Evolutionary conservation across 345 rosid species (phyloP).

Genomic region (Ceriops tagal): DNA sequence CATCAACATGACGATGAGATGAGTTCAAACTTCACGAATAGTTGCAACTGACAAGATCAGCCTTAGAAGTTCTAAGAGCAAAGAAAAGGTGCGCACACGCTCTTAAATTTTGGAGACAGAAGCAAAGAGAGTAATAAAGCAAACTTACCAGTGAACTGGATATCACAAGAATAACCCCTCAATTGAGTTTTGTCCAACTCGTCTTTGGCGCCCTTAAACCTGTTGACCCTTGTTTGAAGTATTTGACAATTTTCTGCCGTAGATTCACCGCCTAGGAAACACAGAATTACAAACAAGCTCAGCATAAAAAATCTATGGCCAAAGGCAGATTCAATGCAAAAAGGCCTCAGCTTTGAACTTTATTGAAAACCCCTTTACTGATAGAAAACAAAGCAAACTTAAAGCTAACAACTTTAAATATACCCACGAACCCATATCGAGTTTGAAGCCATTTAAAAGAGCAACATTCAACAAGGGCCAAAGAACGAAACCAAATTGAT

Average conservation of each 20-base stretch:
- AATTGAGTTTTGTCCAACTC: slow-evolving; percentile 44
- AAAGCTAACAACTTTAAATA: too few species aligned
- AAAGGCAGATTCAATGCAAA: not conserved
- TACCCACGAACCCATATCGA: too few species aligned
- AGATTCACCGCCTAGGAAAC: slow-evolving; percentile 76
- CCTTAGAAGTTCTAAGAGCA: too few species aligned
- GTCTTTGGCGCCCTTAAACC: slow-evolving; percentile 63
- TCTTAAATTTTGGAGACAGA: too few species aligned
- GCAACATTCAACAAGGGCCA: not conserved
- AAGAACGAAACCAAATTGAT: too few species aligned
- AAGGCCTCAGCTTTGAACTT: not conserved
- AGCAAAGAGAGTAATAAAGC: not conserved
- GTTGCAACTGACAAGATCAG: too few species aligned
- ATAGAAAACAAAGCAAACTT: too few species aligned
- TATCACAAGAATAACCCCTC: slow-evolving; percentile 70
- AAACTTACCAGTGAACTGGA: slow-evolving; percentile 57
- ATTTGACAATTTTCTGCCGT: slow-evolving; percentile 75
- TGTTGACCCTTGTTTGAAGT: slow-evolving; percentile 85
- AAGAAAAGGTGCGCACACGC: too few species aligned
- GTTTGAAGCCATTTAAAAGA: not conserved
- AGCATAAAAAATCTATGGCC: not conserved
- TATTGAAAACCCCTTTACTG: too few species aligned
- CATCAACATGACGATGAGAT: too few species aligned
- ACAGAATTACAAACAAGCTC: slow-evolving; percentile 5
- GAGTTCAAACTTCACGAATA: too few species aligned